Conservation (phyloP, 192 early-diverging fungal species). For the Entomortierella chlamydospora region DNA sequence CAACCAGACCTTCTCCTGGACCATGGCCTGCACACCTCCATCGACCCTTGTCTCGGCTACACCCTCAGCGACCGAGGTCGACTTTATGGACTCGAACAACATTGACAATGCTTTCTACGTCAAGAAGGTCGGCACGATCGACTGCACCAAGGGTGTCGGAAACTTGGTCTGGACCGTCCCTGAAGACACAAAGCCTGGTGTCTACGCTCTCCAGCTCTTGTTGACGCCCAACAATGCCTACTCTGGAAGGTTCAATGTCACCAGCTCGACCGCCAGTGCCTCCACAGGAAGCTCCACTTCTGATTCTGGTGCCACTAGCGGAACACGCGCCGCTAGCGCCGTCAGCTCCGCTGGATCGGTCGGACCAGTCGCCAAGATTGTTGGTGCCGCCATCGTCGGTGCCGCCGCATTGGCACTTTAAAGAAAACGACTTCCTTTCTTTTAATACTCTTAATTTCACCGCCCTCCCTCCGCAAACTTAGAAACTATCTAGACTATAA, state of each 20-base stretch:
- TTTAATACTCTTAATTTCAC: neutral
- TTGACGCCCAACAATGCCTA: slow-evolving; percentile 51
- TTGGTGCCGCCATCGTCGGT: slow-evolving; percentile 9
- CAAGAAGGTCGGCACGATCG: slow-evolving; percentile 56
- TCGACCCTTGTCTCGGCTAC: slow-evolving; percentile 35
- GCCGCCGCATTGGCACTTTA: slow-evolving; percentile 21
- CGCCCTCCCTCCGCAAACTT: neutral
- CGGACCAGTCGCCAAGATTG: neutral
- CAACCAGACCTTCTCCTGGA: slow-evolving; percentile 56
- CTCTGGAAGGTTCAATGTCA: slow-evolving; percentile 49
- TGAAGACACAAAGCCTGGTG: slow-evolving; percentile 51
- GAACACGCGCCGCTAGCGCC: neutral
- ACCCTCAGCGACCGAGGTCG: slow-evolving; percentile 41
- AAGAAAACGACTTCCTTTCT: neutral
- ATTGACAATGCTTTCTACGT: slow-evolving; percentile 54
- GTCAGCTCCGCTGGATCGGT: neutral
- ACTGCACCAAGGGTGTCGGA: slow-evolving; percentile 46
- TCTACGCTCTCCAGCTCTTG: slow-evolving; percentile 43
- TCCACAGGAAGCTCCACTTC: slow-evolving; percentile 3
- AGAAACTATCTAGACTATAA: too few species aligned
- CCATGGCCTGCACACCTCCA: slow-evolving; percentile 41
- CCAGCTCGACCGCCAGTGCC: slow-evolving; percentile 9
- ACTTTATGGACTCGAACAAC: slow-evolving; percentile 56
- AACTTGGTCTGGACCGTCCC: slow-evolving; percentile 54
- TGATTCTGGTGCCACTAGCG: neutral